A percentile compares a stretch with the other conserved stretches of the same genome.
Evolutionary conservation across 1,284 basidiomycete genomes (phyloP).

Genomic region (Cryptococcus sp.): DNA sequence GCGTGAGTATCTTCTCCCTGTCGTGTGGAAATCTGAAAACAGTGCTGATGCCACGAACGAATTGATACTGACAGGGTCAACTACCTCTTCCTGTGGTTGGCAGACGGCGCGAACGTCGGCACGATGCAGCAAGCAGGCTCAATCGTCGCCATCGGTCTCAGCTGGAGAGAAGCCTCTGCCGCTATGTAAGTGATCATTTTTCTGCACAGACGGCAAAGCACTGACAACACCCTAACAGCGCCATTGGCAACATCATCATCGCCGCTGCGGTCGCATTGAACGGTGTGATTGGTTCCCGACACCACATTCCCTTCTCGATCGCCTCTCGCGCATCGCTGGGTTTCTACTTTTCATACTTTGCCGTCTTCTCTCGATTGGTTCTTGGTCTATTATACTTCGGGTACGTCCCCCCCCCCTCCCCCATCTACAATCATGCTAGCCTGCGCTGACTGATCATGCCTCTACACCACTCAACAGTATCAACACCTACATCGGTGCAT

Average conservation of each 20-base stretch:
- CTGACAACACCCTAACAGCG: slow-evolving; percentile 20
- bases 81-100: slow-evolving; percentile 43
- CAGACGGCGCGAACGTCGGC: slow-evolving; percentile 45
- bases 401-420: slow-evolving; percentile 20
- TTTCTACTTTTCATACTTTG: slow-evolving; percentile 61
- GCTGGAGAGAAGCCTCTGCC: slow-evolving; percentile 41
- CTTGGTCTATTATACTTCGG: slow-evolving; percentile 74
- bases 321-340: slow-evolving; percentile 75
- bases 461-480: slow-evolving; percentile 52
- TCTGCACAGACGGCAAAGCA: background rate
- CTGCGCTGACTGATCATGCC: background rate
- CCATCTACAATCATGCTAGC: background rate
- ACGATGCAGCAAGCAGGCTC: slow-evolving; percentile 42
- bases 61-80: slow-evolving; percentile 28
- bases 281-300: slow-evolving; percentile 69
- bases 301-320: slow-evolving; percentile 70
- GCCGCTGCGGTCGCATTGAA: slow-evolving; percentile 54
- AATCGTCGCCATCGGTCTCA: slow-evolving; percentile 41
- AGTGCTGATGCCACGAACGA: background rate
- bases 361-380: slow-evolving; percentile 69
- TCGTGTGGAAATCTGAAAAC: background rate
- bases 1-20: slow-evolving; percentile 27
- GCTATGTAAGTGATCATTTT: slow-evolving; percentile 30
- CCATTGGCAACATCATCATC: slow-evolving; percentile 46
- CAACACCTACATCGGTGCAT: slow-evolving; percentile 58